These are phyloP conservation scores for Pseudotulostoma volvatum DNA, from an alignment of 495 filamentous ascomycete genomes.

Conservation along the genomic window DNA sequence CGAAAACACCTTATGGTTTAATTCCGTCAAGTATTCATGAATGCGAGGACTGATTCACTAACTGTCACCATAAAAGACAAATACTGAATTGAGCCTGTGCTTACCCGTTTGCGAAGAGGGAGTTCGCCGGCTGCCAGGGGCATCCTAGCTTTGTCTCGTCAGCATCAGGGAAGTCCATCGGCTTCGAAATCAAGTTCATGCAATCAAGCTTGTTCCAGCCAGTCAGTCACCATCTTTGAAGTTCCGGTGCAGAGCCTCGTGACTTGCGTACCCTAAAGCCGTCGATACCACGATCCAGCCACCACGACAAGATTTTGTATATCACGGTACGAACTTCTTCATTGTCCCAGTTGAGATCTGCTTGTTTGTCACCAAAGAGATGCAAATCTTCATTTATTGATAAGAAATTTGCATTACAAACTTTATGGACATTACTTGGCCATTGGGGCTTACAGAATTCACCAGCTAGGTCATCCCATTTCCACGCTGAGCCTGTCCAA, in stretches of 20 bases:
- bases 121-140: slow-evolving; percentile 24
- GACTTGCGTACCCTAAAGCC: slow-evolving; percentile 28
- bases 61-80: too few relatives aligned
- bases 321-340: slow-evolving; percentile 23
- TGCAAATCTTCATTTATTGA: slow-evolving; percentile 24
- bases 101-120: slow-evolving; percentile 31
- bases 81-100: background rate
- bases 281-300: slow-evolving; percentile 28
- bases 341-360: slow-evolving; percentile 34
- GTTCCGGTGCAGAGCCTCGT: too few relatives aligned
- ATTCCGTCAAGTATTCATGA: slow-evolving; percentile 39
- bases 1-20: slow-evolving; percentile 34
- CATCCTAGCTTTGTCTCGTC: slow-evolving; percentile 11
- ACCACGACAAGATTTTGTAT: slow-evolving; percentile 27
- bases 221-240: too few relatives aligned
- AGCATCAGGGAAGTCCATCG: slow-evolving; percentile 24
- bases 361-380: slow-evolving; percentile 29
- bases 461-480: slow-evolving; percentile 25
- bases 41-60: slow-evolving; percentile 29
- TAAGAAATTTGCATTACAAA: background rate
- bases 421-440: too few relatives aligned
- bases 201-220: slow-evolving; percentile 33
- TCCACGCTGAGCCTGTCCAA: slow-evolving; percentile 26
- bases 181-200: slow-evolving; percentile 36
- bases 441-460: slow-evolving; percentile 21